phyloP scores from a whole-genome alignment of 495 filamentous ascomycete genomes.

The Cercophora scortea region DNA sequence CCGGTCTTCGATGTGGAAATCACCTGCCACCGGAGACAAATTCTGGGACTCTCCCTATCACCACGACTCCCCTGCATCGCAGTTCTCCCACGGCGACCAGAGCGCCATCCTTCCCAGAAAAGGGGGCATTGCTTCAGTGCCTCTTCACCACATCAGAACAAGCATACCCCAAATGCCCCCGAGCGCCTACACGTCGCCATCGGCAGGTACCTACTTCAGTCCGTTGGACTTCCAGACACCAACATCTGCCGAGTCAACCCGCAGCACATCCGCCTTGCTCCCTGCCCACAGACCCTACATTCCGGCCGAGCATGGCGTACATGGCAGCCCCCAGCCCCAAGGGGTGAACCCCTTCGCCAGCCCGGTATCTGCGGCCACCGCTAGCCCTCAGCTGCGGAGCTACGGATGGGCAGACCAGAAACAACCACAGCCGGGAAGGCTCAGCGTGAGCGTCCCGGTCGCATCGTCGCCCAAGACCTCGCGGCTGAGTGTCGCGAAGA shows the following conservation, averaged over 20 bases:
- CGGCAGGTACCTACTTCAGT: constrained; percentile 14
- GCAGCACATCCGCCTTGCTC: constrained; percentile 27
- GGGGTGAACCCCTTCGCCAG: constrained; percentile 18
- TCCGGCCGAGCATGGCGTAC: constrained; percentile 31
- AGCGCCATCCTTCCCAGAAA: constrained; percentile 1
- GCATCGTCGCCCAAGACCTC: not conserved
- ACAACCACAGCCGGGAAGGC: constrained; percentile 4
- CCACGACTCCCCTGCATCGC: not conserved
- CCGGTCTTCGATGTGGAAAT: constrained; percentile 16
- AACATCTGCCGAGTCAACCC: constrained; percentile 23
- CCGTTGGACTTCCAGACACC: constrained; percentile 21
- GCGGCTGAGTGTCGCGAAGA: not conserved
- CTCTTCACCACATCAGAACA: constrained; percentile 13
- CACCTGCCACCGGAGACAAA: constrained; percentile 1
- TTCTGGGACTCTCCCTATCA: constrained; percentile 6
- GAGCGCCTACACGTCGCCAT: constrained; percentile 24
- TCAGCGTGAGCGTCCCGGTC: not conserved
- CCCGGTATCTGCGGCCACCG: constrained; percentile 23
- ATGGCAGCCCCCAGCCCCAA: constrained; percentile 7
- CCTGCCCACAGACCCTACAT: constrained; percentile 24
- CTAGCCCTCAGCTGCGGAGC: constrained; percentile 26
- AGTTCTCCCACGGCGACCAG: not conserved
- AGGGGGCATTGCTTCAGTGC: constrained; percentile 1
- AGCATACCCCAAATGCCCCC: constrained; percentile 10
- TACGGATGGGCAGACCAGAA: constrained; percentile 14